A percentile compares a stretch with the other conserved stretches of the same genome.
These are phyloP conservation scores for Orbilia brochopaga DNA, from an alignment of 2,329 filamentous ascomycete species.

Conservation along the genomic window DNA sequence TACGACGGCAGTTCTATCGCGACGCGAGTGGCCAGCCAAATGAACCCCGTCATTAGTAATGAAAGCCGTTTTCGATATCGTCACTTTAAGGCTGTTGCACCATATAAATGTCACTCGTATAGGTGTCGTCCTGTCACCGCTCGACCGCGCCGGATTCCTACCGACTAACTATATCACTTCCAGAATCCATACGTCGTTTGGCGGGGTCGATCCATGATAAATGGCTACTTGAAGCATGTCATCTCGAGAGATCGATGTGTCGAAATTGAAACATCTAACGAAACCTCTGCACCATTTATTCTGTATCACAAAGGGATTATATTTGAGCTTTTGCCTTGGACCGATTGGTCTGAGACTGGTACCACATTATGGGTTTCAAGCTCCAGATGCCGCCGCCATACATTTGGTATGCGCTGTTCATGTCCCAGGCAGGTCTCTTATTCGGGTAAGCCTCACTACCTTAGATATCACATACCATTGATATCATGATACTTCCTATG, in stretches of 20 bases:
- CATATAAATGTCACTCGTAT: background rate
- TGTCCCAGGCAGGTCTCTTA: constrained; percentile 42
- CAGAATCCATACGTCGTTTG: too few relatives aligned
- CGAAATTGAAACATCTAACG: background rate
- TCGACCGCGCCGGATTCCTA: constrained; percentile 18
- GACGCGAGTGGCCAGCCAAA: too few relatives aligned
- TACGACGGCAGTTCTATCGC: too few relatives aligned
- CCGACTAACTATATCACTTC: constrained; percentile 21
- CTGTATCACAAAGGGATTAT: too few relatives aligned
- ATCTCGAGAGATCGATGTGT: background rate
- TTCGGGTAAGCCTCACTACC: constrained; percentile 26
- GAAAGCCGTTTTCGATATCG: background rate
- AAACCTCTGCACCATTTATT: constrained; percentile 3
- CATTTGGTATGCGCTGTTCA: constrained; percentile 43
- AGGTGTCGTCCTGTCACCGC: constrained; percentile 29
- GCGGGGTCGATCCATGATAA: too few relatives aligned
- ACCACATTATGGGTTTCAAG: constrained; percentile 29
- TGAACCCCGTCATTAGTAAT: background rate
- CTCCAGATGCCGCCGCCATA: constrained; percentile 36
- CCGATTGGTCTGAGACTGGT: too few relatives aligned
- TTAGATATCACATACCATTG: background rate
- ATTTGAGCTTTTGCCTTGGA: too few relatives aligned
- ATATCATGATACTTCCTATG: too few relatives aligned
- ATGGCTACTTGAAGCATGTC: too few relatives aligned
- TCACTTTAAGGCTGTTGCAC: constrained; percentile 1